Evolutionary conservation across 1,284 basidiomycete species (phyloP), one percentile per base, ranked within the genome.

Genomic region (Volvariella volvacea): DNA sequence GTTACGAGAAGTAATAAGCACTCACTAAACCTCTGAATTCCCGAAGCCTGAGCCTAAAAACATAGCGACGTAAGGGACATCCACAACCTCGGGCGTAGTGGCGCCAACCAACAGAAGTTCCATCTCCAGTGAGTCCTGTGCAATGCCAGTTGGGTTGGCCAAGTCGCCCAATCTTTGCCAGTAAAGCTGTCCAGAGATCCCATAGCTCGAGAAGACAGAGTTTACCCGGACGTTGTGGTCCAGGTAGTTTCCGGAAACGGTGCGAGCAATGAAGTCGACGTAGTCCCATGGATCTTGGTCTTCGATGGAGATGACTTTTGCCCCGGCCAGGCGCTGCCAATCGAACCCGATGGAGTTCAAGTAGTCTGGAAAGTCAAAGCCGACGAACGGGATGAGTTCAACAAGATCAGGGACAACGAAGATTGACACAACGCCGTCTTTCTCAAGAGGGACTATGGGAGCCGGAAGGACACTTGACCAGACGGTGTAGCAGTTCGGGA

Each of bases 171-270:
- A 54, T n/a, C 78, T 67, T 56, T 81, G 78, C 21, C 74, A 76
- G 52, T 71, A 78, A 21, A 50, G 56, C 0, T 60, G 66, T 15
- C 59, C 65, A 1, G 63, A 59, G 44, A 82, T 73, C 7, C 76
- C 63, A 55, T 83, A 82, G 53, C 76, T 77, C 30, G 70, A 74
- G 59, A 78, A 78, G 7, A 75, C 79, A 41, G 75, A 78, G 60
- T 83, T 83, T 30, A 81, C 74, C 43, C 79, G 71, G 34, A 81
- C 71, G 31, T 74, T 74, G 46, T 80, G 78, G 53, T 81, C 78
- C 25, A 83, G 61, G 54, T 75, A 82, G 56, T 80, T 82, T 7
- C 80, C 78, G 1, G 74, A 73, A 17, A 77, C 69, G 1, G 76
- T 80, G 40, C 62, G 62, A 2, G 80, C 79, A 43, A 82, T 71